Evolutionary conservation across 2,329 filamentous ascomycete species (phyloP), one percentile per base, ranked within the genome.

Genomic region (Trematosphaeria pertusa): DNA sequence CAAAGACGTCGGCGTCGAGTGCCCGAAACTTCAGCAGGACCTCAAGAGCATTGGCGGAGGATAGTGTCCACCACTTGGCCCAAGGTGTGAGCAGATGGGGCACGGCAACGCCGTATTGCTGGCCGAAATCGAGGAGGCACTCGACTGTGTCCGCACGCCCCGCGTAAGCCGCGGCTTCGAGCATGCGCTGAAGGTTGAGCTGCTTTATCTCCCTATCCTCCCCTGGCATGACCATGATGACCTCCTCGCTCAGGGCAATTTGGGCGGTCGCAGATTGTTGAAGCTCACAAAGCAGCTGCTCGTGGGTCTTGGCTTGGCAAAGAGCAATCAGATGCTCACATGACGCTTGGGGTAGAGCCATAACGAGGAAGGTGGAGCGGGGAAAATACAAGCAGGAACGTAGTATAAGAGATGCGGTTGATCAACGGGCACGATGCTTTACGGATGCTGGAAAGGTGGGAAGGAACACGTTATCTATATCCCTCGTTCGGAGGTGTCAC

Each of bases 161-260:
- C 17, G 30, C 21, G 15, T 30, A 2, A 36, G 30, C 43, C 14
- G 43, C 31, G 8, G 43, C 43, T 31, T n/a, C 43, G 11, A 46
- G 30, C 21, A 46, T 41, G 14, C 43, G 43, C 15, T 46, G n/a
- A 17, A 46, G 37, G 33, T 30, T 40, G 6, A 40, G 31, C 20
- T 41, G 15, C 19, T 46, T n/a, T 5, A 36, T n/a, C 14, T 26
- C 17, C 11, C 1, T 7, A 20, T 18, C 15, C 10, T 20, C 33
- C 22, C 26, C 6, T 20, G 39, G 30, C 9, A 5, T 21, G 28
- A 5, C 12, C 7, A 20, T 2, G 31, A 46, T 26, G 9, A 24
- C 15, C 15, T 46, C 43, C 4, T 8, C 18, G 43, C 37, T 36
- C 12, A 46, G 33, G 11, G 20, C 43, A 18, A 15, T 11, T 18